Conservation (phyloP, 306 rosid species). For the Dryas drummondii region DNA sequence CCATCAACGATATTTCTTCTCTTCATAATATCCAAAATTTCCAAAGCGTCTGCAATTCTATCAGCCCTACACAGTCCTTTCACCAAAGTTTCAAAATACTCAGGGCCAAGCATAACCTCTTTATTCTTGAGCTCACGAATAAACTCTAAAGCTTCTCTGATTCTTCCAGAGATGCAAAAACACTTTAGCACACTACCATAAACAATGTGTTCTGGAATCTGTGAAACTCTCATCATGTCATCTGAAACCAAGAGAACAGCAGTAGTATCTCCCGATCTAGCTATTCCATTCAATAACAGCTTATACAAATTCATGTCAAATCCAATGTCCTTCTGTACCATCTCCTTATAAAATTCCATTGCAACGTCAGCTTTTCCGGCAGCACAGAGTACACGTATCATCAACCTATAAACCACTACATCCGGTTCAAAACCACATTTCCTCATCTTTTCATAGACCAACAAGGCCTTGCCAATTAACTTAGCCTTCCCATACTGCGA, state of each 20-base stretch:
- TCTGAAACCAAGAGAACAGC: constrained; percentile 55
- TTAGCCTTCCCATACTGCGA: constrained; percentile 65
- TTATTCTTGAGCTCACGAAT: constrained; percentile 68
- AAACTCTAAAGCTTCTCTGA: constrained; percentile 76
- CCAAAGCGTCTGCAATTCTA: constrained; percentile 65
- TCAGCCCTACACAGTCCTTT: constrained; percentile 76
- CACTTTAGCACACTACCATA: constrained; percentile 59
- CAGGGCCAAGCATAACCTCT: constrained; percentile 51
- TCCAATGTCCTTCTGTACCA: constrained; percentile 54
- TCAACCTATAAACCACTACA: constrained; percentile 48
- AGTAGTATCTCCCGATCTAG: constrained; percentile 57
- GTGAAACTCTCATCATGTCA: constrained; percentile 57
- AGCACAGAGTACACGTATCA: constrained; percentile 55
- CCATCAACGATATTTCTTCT: constrained; percentile 47
- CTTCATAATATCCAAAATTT: constrained; percentile 69
- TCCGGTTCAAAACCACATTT: constrained; percentile 66
- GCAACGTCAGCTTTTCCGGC: constrained; percentile 73
- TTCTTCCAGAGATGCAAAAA: constrained; percentile 64
- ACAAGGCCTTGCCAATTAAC: constrained; percentile 57
- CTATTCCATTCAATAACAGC: constrained; percentile 58
- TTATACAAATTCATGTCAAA: constrained; percentile 50
- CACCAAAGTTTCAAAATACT: constrained; percentile 59
- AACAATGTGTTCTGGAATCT: constrained; percentile 46
- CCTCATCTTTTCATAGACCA: constrained; percentile 57
- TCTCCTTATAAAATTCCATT: constrained; percentile 81